Evolutionary conservation across 75 land plant species (phyloP).

Genomic region (Cryptomeria japonica): DNA sequence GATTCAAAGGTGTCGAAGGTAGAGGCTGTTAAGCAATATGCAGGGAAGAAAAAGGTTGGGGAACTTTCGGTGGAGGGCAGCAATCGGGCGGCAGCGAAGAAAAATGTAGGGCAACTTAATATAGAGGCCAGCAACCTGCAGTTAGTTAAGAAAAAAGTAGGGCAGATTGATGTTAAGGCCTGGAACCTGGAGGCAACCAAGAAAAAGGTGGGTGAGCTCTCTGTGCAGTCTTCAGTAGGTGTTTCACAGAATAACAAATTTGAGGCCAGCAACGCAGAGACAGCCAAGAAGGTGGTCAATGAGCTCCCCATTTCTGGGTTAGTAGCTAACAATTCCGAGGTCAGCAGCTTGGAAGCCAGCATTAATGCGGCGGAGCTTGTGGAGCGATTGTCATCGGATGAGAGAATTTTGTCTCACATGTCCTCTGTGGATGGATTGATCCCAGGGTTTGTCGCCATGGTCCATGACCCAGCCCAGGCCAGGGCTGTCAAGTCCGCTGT

Average conservation of each 20-base stretch:
- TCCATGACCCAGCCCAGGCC: not conserved
- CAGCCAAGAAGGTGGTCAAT: slow-evolving; percentile 8
- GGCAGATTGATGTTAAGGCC: not conserved
- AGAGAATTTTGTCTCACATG: not conserved
- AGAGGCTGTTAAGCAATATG: not conserved
- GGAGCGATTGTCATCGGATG: not conserved
- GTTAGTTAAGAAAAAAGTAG: not conserved
- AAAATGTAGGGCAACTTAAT: not conserved
- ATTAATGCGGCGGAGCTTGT: slow-evolving; percentile 1
- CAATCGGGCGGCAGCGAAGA: slow-evolving; percentile 32
- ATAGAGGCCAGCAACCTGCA: slow-evolving; percentile 20
- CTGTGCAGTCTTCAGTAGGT: slow-evolving; percentile 20
- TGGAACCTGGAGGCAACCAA: slow-evolving; percentile 16
- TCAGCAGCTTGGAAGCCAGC: not conserved
- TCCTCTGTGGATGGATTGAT: not conserved
- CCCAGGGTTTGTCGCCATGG: not conserved
- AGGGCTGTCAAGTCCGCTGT: not conserved
- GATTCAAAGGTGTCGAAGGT: not conserved
- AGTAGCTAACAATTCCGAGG: not conserved
- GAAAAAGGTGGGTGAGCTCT: slow-evolving; percentile 6
- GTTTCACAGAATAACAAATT: slow-evolving; percentile 6
- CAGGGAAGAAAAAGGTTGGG: slow-evolving; percentile 9
- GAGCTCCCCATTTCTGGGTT: not conserved
- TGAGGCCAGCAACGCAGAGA: slow-evolving; percentile 4
- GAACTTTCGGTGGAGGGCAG: slow-evolving; percentile 25